Evolutionary conservation across 352 stramenopile genomes (phyloP), one percentile per base, ranked within the genome.

Genomic region (Blastocystis sp.): DNA sequence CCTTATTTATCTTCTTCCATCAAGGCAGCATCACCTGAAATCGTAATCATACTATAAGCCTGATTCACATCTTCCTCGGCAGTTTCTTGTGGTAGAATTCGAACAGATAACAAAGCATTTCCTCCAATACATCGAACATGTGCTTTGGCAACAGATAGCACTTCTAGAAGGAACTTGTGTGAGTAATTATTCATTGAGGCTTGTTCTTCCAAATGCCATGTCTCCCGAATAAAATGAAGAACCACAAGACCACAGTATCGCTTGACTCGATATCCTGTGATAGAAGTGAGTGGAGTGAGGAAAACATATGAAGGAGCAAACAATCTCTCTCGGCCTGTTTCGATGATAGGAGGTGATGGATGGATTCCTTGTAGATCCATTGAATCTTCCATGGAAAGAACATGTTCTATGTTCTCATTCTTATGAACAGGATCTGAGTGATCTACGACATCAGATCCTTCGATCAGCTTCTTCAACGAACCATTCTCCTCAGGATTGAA

Each of bases 21-120:
- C 19, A 88, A 93, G 24, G 94, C 92, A 12, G 93, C 91, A 87
- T 94, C 92, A 2, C 93, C 93, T 0, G 92, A 94, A 86, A 95
- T 94, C 69, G 92, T 94, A 75, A 95, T 94, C 93, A 95, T 95
- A 88, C 94, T 94, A 91, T 95, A 95, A 74, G 94, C 92, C 88
- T 95, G 92, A 86, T 94, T 94, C 49, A 92, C 92, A 71, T 95
- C 94, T 42, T 95, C 88, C 67, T 95, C 92, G 61, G 92, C 94
- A 14, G 93, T 94, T 88, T 95, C 93, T 77, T 94, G 94, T 2
- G 93, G 93, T 49, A 95, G 90, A 19, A 95, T 90, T 2, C 92
- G 92, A 74, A 95, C 94, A 29, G 92, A 93, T 54, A 95, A 90
- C 89, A 95, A 93, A 21, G 92, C 93, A 69, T 95, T 95, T 16